These are phyloP conservation scores for Amauroascus verrucosus DNA, from an alignment of 2,329 filamentous ascomycete species.

Conservation along the genomic window DNA sequence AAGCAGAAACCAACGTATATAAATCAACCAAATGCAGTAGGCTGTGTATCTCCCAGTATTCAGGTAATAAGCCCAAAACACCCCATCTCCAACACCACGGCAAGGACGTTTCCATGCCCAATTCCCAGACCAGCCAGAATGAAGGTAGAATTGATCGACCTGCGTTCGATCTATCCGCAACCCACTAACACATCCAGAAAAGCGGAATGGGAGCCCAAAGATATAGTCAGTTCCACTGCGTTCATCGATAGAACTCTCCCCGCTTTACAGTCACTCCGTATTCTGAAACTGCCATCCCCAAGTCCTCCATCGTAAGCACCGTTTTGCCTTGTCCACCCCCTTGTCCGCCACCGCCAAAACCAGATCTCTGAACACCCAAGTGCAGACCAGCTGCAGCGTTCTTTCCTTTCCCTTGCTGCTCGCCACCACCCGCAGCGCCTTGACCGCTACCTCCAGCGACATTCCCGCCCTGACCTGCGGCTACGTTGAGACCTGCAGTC, in stretches of 20 bases:
- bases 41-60: background rate
- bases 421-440: conserved; percentile 37
- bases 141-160: background rate
- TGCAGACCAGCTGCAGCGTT: conserved; percentile 40
- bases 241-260: conserved; percentile 85
- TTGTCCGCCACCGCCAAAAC: conserved; percentile 79
- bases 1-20: background rate
- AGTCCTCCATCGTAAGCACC: conserved; percentile 94
- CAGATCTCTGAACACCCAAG: conserved; percentile 64
- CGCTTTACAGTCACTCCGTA: conserved; percentile 97
- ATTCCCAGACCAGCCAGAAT: background rate
- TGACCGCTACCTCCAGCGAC: conserved; percentile 40
- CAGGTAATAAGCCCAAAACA: background rate
- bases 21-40: conserved; percentile 2
- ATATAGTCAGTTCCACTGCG: background rate
- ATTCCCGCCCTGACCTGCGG: conserved; percentile 46
- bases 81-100: background rate
- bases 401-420: conserved; percentile 40
- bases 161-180: background rate
- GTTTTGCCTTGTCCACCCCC: conserved; percentile 75
- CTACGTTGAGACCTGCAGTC: conserved; percentile 48
- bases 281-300: conserved; percentile 95
- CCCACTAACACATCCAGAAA: background rate
- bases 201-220: background rate
- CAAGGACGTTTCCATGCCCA: background rate